These are phyloP conservation scores for Taxawa tesnikishii DNA, from an alignment of 2,329 filamentous ascomycete species.

Conservation along the genomic window DNA sequence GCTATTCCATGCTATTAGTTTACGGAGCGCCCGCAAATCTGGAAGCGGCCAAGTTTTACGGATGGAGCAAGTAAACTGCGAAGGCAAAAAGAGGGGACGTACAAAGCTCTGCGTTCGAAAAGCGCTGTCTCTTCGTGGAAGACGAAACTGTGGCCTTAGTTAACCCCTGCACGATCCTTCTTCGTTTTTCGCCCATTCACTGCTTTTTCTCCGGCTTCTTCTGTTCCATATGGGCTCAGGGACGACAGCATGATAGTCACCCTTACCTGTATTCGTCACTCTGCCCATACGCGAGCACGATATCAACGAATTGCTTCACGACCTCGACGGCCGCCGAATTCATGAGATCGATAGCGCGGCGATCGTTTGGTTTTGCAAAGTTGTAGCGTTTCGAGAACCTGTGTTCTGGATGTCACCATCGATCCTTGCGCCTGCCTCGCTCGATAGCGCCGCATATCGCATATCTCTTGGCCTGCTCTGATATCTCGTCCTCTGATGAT, in stretches of 20 bases:
- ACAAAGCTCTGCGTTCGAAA: constrained; percentile 78
- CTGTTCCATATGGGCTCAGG: neutral
- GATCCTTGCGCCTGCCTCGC: too few species aligned
- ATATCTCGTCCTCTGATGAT: neutral
- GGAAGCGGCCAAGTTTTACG: neutral
- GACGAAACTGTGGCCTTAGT: constrained; percentile 81
- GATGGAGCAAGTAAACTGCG: neutral
- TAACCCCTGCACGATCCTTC: too few species aligned
- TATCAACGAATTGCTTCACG: constrained; percentile 70
- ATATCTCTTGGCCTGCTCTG: too few species aligned
- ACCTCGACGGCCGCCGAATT: constrained; percentile 82
- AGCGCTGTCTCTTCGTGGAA: constrained; percentile 72
- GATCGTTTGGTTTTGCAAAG: constrained; percentile 89
- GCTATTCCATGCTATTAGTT: constrained; percentile 31
- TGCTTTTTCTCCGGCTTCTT: neutral
- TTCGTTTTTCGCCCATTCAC: neutral
- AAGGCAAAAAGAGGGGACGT: constrained; percentile 15
- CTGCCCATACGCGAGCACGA: constrained; percentile 80
- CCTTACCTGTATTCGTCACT: constrained; percentile 81
- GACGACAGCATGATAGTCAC: constrained; percentile 9
- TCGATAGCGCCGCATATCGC: too few species aligned
- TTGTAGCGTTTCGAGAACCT: constrained; percentile 73
- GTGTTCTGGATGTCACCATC: too few species aligned
- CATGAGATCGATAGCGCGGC: constrained; percentile 80
- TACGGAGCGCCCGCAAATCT: neutral